Conservation (phyloP, 495 filamentous ascomycete species). For the Penicillium riverlandense region DNA sequence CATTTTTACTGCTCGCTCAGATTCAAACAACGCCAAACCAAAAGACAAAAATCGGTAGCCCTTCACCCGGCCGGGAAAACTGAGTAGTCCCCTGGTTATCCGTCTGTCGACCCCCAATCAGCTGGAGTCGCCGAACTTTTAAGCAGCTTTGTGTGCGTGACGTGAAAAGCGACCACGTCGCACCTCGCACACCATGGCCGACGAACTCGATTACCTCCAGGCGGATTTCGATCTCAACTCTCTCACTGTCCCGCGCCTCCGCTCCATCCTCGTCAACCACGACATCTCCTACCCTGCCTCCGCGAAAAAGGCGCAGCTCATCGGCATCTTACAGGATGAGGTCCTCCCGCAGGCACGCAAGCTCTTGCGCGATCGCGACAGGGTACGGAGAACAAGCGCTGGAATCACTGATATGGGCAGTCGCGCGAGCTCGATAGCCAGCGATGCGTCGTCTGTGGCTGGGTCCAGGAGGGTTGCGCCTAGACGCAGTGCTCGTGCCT, state of each 20-base stretch:
- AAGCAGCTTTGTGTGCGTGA: background rate
- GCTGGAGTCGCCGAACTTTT: background rate
- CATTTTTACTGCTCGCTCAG: too few relatives aligned
- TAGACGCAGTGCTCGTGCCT: slow-evolving; percentile 30
- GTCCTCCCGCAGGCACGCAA: slow-evolving; percentile 70
- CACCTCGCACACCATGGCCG: slow-evolving; percentile 45
- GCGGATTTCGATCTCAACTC: slow-evolving; percentile 74
- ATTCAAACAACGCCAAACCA: too few relatives aligned
- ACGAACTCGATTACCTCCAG: slow-evolving; percentile 74
- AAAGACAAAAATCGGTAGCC: too few relatives aligned
- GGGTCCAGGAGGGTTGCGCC: too few relatives aligned
- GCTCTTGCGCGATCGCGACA: slow-evolving; percentile 63
- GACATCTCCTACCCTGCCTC: slow-evolving; percentile 76
- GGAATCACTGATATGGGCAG: slow-evolving; percentile 78
- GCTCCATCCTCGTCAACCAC: slow-evolving; percentile 82
- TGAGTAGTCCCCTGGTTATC: too few relatives aligned
- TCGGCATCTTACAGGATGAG: slow-evolving; percentile 74
- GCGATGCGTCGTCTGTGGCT: slow-evolving; percentile 16
- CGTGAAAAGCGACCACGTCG: slow-evolving; percentile 1
- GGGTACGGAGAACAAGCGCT: slow-evolving; percentile 69
- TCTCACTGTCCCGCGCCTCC: slow-evolving; percentile 78
- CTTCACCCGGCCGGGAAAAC: too few relatives aligned
- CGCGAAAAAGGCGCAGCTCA: slow-evolving; percentile 80
- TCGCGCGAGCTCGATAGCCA: slow-evolving; percentile 42
- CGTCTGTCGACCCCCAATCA: too few relatives aligned